phyloP scores from a whole-genome alignment of 306 rosid genomes.

The Cicer pinnatifidum region DNA sequence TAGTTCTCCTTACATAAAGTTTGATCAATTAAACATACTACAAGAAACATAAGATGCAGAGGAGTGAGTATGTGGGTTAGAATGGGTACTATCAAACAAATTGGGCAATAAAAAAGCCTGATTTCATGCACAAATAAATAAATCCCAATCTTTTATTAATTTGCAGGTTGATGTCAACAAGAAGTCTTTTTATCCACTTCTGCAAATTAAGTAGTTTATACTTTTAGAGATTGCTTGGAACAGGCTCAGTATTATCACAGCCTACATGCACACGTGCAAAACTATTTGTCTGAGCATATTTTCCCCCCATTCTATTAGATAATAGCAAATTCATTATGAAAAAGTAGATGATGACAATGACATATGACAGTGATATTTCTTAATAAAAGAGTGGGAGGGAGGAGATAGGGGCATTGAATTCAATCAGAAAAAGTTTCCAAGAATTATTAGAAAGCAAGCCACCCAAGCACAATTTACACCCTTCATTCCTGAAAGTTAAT shows the following conservation, averaged over 20 bases:
- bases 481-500: constrained; percentile 31
- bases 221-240: too few species aligned
- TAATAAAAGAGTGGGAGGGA: not conserved
- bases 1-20: constrained; percentile 36
- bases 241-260: too few species aligned
- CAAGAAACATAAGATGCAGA: constrained; percentile 3
- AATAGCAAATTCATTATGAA: not conserved
- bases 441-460: constrained; percentile 23
- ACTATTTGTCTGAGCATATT: not conserved
- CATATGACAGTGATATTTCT: not conserved
- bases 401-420: constrained; percentile 19
- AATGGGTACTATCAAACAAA: constrained; percentile 2
- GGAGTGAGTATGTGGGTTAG: not conserved
- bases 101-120: constrained; percentile 12
- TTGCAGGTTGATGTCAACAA: not conserved
- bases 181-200: too few species aligned
- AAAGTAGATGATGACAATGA: constrained; percentile 14
- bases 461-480: constrained; percentile 16
- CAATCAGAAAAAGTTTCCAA: constrained; percentile 1
- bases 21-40: constrained; percentile 40
- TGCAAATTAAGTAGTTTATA: too few species aligned
- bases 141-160: constrained; percentile 5
- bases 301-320: not conserved
- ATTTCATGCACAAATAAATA: constrained; percentile 34
- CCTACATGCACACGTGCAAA: not conserved